phyloP scores from a whole-genome alignment of 768 basidiomycete species.

The Xerocomus potaroensis region DNA sequence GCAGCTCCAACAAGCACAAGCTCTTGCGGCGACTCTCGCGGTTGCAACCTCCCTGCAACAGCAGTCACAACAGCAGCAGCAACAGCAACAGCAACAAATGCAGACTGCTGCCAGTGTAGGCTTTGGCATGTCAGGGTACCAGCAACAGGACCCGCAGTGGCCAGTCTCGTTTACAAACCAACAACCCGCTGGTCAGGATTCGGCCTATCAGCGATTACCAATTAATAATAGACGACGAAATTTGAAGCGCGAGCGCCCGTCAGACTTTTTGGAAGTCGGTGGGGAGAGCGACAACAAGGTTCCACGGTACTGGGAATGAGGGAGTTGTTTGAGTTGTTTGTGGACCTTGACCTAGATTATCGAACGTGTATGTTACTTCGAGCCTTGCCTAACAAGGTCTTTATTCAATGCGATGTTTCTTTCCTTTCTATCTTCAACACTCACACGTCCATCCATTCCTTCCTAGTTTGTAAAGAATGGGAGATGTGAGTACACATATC shows the following conservation, averaged over 20 bases:
- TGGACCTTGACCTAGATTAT: too few relatives aligned
- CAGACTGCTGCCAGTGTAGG: slow-evolving; percentile 32
- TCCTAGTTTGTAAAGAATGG: too few relatives aligned
- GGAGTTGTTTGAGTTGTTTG: too few relatives aligned
- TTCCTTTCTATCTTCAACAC: too few relatives aligned
- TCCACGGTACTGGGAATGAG: slow-evolving; percentile 74
- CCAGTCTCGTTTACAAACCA: slow-evolving; percentile 55
- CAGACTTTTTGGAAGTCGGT: slow-evolving; percentile 77
- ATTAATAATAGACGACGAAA: slow-evolving; percentile 76
- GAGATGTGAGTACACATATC: too few relatives aligned
- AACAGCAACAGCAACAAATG: slow-evolving; percentile 39
- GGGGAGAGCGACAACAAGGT: slow-evolving; percentile 61
- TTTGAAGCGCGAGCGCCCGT: slow-evolving; percentile 76
- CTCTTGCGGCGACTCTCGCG: slow-evolving; percentile 61
- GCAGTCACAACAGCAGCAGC: slow-evolving; percentile 38
- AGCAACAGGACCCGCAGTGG: slow-evolving; percentile 36
- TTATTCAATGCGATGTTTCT: too few relatives aligned
- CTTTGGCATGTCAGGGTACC: slow-evolving; percentile 43
- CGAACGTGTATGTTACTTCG: too few relatives aligned
- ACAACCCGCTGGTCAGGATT: slow-evolving; percentile 66
- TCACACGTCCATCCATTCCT: too few relatives aligned
- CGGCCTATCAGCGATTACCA: slow-evolving; percentile 82
- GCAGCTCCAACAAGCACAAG: slow-evolving; percentile 75
- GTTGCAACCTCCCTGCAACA: slow-evolving; percentile 53
- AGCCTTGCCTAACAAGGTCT: too few relatives aligned